phyloP scores from a whole-genome alignment of 306 rosid species.

The Vigna trinervia region DNA sequence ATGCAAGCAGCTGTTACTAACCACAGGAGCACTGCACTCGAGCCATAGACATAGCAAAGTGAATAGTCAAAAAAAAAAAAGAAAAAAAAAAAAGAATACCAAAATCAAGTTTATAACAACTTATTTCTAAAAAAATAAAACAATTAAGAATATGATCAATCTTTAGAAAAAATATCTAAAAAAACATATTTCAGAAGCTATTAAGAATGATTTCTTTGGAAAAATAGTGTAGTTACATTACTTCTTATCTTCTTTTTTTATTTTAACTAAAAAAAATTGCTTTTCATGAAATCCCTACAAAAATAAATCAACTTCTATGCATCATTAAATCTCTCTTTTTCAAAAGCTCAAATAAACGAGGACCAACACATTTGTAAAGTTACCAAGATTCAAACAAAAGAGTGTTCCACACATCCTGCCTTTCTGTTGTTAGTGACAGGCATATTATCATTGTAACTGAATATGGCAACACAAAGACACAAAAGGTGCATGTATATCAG shows the following conservation, averaged over 20 bases:
- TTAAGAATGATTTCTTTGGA: not conserved
- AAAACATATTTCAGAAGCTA: not conserved
- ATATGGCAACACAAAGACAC: slow-evolving; percentile 7
- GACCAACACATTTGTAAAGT: not conserved
- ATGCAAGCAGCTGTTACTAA: slow-evolving; percentile 91
- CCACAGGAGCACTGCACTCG: slow-evolving; percentile 82
- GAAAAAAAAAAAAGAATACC: slow-evolving; percentile 11
- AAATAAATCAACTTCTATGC: not conserved
- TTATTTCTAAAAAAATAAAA: not conserved
- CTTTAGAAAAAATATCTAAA: not conserved
- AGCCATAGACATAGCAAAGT: slow-evolving; percentile 29
- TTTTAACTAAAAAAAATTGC: not conserved
- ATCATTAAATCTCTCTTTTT: not conserved
- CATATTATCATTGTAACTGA: not conserved
- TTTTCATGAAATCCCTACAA: not conserved
- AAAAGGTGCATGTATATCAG: not conserved
- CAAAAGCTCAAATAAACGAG: not conserved
- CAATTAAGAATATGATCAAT: not conserved
- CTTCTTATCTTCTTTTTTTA: not conserved
- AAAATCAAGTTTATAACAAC: not conserved
- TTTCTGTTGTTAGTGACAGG: not conserved
- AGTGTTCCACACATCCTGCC: slow-evolving; percentile 5
- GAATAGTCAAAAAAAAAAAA: slow-evolving; percentile 7
- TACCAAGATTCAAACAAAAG: not conserved
- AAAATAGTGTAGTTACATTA: not conserved